Conservation (phyloP, 108 stramenopile genomes). For the Stephanodiscus triporus region DNA sequence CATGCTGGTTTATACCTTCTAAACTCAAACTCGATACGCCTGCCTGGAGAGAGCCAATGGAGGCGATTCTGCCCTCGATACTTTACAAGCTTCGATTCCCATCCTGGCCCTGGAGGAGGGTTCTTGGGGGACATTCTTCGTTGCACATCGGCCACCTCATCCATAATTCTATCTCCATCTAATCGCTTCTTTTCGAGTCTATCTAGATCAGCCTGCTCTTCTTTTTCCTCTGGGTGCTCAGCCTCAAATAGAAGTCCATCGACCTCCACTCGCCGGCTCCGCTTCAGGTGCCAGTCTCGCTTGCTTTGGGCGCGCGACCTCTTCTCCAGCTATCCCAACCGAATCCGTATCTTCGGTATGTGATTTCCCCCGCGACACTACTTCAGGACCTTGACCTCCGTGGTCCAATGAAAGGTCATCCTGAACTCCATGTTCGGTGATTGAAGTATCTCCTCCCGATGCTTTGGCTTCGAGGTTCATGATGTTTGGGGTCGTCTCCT, state of each 20-base stretch:
- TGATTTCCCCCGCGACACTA: not conserved
- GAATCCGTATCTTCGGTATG: not conserved
- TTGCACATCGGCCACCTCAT: not conserved
- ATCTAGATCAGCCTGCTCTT: too few species aligned
- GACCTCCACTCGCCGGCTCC: not conserved
- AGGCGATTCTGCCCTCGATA: not conserved
- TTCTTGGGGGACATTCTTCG: not conserved
- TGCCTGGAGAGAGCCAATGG: constrained; percentile 4
- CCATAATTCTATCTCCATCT: too few species aligned
- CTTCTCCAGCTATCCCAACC: not conserved
- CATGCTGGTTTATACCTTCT: not conserved
- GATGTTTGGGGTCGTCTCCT: not conserved
- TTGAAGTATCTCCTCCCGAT: not conserved
- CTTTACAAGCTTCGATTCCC: not conserved
- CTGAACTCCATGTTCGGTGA: not conserved
- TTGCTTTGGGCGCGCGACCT: not conserved
- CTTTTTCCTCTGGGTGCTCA: too few species aligned
- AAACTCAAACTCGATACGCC: constrained; percentile 6
- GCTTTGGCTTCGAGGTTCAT: not conserved
- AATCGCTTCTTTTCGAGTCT: too few species aligned
- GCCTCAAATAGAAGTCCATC: not conserved
- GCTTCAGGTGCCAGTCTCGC: too few species aligned
- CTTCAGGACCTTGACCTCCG: not conserved
- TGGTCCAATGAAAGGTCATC: not conserved
- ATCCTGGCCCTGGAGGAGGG: not conserved